phyloP scores from a whole-genome alignment of 345 rosid species.

The Lepidium africanum region DNA sequence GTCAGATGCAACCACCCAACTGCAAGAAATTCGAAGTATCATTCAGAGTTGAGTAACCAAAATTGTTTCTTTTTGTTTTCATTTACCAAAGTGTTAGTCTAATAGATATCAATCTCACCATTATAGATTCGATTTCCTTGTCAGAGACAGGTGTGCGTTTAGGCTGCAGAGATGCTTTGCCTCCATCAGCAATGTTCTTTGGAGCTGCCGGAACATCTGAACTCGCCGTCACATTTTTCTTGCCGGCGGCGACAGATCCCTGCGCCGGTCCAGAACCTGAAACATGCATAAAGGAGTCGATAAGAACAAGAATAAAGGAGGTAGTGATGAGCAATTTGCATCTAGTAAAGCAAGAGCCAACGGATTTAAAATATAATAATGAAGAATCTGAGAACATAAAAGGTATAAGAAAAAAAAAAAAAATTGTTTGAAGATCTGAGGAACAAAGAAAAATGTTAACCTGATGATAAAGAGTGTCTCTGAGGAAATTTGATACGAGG shows the following conservation, averaged over 20 bases:
- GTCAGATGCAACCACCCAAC: constrained; percentile 32
- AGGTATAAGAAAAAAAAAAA: background rate
- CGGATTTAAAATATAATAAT: background rate
- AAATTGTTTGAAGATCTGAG: background rate
- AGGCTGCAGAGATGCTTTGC: constrained; percentile 81
- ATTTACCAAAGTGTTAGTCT: background rate
- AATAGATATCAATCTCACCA: constrained; percentile 29
- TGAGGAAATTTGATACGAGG: constrained; percentile 69
- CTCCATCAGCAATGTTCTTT: constrained; percentile 48
- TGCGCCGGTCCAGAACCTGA: constrained; percentile 20
- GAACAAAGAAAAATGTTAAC: background rate
- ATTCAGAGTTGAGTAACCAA: background rate
- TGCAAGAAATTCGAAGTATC: background rate
- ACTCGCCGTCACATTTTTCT: constrained; percentile 28
- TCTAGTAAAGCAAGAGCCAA: background rate
- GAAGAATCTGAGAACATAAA: background rate
- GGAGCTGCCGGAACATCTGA: constrained; percentile 65
- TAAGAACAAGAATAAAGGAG: background rate
- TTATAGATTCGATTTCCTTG: constrained; percentile 60
- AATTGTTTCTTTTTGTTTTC: background rate
- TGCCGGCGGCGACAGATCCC: constrained; percentile 12
- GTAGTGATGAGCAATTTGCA: background rate
- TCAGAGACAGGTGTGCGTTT: constrained; percentile 68
- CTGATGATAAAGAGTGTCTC: constrained; percentile 36
- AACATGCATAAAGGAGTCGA: background rate